Evolutionary conservation across 352 stramenopile species (phyloP), one percentile per base, ranked within the genome.

Genomic region (Pythium volutum): DNA sequence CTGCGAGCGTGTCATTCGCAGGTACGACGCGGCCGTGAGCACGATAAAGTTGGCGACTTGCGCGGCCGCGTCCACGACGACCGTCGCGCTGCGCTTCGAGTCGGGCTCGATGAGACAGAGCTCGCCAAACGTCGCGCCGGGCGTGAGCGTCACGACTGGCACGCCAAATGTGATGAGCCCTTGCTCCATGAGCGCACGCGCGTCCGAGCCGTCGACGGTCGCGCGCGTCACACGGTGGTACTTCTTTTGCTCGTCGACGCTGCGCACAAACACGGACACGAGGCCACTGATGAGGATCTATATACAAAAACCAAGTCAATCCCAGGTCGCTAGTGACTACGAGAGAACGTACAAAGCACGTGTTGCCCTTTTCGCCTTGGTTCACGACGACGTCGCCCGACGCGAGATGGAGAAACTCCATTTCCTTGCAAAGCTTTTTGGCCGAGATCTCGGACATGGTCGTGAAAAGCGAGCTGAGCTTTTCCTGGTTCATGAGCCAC

Each of bases 401-500:
- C 53, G 74, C 69, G 23, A 91, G 71, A 63, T 92, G 80, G 3
- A 87, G 67, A 52, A 94, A 92, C 53, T 94, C 84, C 81, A 94
- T 91, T 46, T 94, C 84, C 36, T 89, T 89, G 63, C 84, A 94
- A 15, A 94, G 54, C 27, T 94, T 94, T 64, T 92, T 91, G 38
- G 81, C 81, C 22, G 84, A 89, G 12, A 88, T 74, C 62, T 94
- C 84, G 9, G 82, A 88, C 84, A 94, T 92, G 43, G 84, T 91
- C 58, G 83, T 89, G 56, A 93, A 91, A 14, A 94, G 74, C 14
- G 84, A 88, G 56, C 83, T 94, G 33, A 94, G 79, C 56, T 94
- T 93, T 45, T 94, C 84, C 55, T 94, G 81, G 58, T 83, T 86
- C 84, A 94, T 94, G 39, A 92, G 75, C 84, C 84, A 94, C 66